A percentile compares a stretch with the other conserved stretches of the same genome.
phyloP scores from a whole-genome alignment of 192 early-diverging fungal genomes.

The Fimicolochytrium jonesii region DNA sequence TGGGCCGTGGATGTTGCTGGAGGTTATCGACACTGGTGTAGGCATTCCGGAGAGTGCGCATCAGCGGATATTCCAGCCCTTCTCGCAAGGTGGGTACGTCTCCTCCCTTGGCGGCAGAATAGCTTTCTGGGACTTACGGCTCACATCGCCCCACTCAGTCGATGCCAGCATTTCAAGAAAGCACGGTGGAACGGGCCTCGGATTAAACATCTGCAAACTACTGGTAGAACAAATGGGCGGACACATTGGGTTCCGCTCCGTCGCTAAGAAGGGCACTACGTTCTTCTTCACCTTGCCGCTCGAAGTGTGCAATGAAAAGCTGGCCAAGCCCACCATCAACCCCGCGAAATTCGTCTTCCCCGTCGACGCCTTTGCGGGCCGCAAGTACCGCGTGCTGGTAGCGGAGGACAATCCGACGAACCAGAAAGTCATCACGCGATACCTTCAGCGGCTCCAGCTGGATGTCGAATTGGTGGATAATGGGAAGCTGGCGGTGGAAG shows the following conservation, averaged over 20 bases:
- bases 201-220: slow-evolving; percentile 75
- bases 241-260: not conserved
- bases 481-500: slow-evolving; percentile 24
- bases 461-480: slow-evolving; percentile 22
- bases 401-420: slow-evolving; percentile 1
- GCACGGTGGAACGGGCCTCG: slow-evolving; percentile 84
- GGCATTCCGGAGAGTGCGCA: slow-evolving; percentile 49
- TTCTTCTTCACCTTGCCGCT: slow-evolving; percentile 12
- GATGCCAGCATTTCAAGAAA: too few relatives aligned
- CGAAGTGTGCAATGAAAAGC: too few relatives aligned
- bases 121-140: too few relatives aligned
- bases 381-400: not conserved
- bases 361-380: too few relatives aligned
- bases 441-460: slow-evolving; percentile 40
- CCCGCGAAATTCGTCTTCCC: too few relatives aligned
- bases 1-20: too few relatives aligned
- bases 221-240: slow-evolving; percentile 41
- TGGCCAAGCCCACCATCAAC: too few relatives aligned
- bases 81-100: too few relatives aligned
- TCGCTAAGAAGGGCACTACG: slow-evolving; percentile 2
- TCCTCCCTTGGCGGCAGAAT: too few relatives aligned
- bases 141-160: too few relatives aligned
- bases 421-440: slow-evolving; percentile 37
- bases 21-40: slow-evolving; percentile 7
- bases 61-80: slow-evolving; percentile 74